Percentiles rank a stretch among this genome's conserved stretches.
Conservation (phyloP, 2,329 filamentous ascomycete species). For the Botryotinia globosa region DNA sequence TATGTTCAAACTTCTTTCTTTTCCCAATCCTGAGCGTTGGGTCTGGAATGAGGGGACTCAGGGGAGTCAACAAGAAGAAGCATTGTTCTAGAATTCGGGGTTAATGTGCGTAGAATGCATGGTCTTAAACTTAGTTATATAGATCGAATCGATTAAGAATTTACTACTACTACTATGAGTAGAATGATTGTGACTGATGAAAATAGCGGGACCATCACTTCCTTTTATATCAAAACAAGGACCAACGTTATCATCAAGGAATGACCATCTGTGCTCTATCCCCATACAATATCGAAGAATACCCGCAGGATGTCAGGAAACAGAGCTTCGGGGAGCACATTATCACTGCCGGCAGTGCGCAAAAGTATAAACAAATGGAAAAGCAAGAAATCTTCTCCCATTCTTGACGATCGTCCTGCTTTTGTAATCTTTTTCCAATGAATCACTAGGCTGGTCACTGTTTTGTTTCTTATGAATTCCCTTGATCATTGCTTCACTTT, state of each 20-base stretch:
- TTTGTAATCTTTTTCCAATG: not conserved
- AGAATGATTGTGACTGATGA: not conserved
- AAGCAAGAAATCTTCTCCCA: not conserved
- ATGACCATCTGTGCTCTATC: conserved; percentile 4
- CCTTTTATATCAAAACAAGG: not conserved
- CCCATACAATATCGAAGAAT: not conserved
- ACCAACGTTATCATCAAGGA: not conserved
- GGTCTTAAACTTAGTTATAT: too few relatives aligned
- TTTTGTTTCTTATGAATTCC: not conserved
- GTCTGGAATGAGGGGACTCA: not conserved
- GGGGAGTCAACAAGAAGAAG: not conserved
- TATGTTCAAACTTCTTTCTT: not conserved
- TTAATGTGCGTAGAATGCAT: not conserved
- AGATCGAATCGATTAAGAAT: too few relatives aligned
- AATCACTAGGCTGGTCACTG: not conserved
- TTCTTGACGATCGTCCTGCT: not conserved
- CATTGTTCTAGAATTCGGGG: not conserved
- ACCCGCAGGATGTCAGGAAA: not conserved
- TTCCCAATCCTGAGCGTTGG: not conserved
- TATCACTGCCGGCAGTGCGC: not conserved
- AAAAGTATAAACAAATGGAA: not conserved
- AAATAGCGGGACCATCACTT: not conserved
- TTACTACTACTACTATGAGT: too few relatives aligned
- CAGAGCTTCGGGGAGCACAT: not conserved
- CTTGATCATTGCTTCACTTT: not conserved